These are phyloP conservation scores for Phytopythium mirpurense DNA, from an alignment of 352 stramenopile species.

Conservation along the genomic window DNA sequence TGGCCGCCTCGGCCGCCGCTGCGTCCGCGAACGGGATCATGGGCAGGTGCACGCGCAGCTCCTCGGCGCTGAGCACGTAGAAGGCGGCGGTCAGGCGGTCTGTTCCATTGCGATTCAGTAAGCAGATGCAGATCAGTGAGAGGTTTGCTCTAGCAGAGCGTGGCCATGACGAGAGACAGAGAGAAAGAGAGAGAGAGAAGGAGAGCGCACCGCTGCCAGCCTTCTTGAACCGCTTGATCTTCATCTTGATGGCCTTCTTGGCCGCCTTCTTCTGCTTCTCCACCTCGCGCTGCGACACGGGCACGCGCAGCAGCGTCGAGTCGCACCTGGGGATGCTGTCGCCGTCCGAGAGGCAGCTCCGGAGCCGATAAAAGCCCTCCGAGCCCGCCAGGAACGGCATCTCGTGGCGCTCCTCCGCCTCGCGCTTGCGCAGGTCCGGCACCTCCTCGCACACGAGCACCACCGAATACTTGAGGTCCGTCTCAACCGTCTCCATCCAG, in stretches of 20 bases:
- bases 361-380: conserved; percentile 35
- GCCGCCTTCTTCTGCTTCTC: conserved; percentile 68
- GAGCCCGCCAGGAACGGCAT: conserved; percentile 34
- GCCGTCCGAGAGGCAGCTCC: conserved; percentile 51
- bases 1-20: conserved; percentile 14
- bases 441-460: conserved; percentile 73
- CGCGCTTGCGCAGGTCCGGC: conserved; percentile 26
- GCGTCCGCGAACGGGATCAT: conserved; percentile 48
- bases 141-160: too few species aligned
- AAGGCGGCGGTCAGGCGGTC: conserved; percentile 64
- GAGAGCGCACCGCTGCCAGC: conserved; percentile 27
- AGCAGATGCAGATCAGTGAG: not conserved
- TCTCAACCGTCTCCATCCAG: conserved; percentile 47
- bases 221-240: conserved; percentile 89
- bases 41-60: conserved; percentile 48
- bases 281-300: conserved; percentile 68
- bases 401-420: not conserved
- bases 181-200: not conserved
- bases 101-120: too few species aligned
- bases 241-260: conserved; percentile 83
- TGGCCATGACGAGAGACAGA: not conserved
- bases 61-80: conserved; percentile 63
- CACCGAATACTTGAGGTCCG: conserved; percentile 60
- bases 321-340: conserved; percentile 79
- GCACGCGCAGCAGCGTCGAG: conserved; percentile 57